Percentiles rank a stretch among this genome's conserved stretches.
Evolutionary conservation across 2,329 filamentous ascomycete genomes (phyloP).

Genomic region (Fusarium haematococcum): DNA sequence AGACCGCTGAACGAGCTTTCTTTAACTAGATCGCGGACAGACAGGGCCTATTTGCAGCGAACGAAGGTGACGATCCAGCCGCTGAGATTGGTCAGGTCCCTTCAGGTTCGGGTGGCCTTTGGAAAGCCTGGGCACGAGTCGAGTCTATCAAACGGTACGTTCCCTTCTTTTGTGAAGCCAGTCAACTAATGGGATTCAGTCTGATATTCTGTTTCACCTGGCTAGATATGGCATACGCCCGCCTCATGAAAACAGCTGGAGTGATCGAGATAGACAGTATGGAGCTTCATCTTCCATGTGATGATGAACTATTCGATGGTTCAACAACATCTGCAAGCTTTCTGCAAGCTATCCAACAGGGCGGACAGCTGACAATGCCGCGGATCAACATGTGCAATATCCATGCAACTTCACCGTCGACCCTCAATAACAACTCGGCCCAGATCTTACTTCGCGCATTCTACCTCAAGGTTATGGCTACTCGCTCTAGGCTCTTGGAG

Average conservation of each 20-base stretch:
- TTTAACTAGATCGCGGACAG: not conserved
- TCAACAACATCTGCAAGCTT: constrained; percentile 6
- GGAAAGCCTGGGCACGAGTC: constrained; percentile 18
- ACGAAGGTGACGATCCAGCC: not conserved
- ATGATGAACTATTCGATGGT: constrained; percentile 15
- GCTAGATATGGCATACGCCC: constrained; percentile 21
- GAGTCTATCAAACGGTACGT: constrained; percentile 22
- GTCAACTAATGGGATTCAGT: not conserved
- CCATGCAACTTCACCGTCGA: not conserved
- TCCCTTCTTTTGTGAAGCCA: not conserved
- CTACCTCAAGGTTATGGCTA: constrained; percentile 10
- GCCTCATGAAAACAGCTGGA: constrained; percentile 3
- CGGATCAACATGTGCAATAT: constrained; percentile 1
- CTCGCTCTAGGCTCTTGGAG: not conserved
- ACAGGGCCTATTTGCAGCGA: constrained; percentile 11
- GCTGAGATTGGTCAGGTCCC: not conserved
- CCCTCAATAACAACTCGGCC: constrained; percentile 9
- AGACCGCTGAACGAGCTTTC: not conserved
- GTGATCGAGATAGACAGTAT: constrained; percentile 18
- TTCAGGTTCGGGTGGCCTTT: not conserved
- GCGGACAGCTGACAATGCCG: constrained; percentile 2
- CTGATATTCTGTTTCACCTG: constrained; percentile 12
- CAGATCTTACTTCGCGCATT: constrained; percentile 16
- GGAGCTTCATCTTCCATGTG: constrained; percentile 17
- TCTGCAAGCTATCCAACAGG: not conserved